Evolutionary conservation across 2,329 filamentous ascomycete genomes (phyloP).

Genomic region (Calonectria hawksworthii): DNA sequence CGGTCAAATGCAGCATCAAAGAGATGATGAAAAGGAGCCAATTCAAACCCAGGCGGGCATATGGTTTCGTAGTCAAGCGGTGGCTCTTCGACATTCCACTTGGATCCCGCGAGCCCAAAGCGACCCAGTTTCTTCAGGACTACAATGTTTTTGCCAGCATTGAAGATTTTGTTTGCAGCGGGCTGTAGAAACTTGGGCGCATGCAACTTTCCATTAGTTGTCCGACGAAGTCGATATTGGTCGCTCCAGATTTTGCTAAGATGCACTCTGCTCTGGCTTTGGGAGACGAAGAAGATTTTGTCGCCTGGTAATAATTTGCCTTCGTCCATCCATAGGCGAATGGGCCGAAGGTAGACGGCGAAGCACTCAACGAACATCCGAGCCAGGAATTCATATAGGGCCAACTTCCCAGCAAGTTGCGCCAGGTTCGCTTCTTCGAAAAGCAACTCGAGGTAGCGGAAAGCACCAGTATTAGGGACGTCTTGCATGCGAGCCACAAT

Average conservation of each 20-base stretch:
- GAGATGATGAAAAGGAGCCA: slow-evolving; percentile 81
- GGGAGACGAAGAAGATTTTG: slow-evolving; percentile 81
- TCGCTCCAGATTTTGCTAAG: slow-evolving; percentile 81
- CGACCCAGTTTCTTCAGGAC: slow-evolving; percentile 81
- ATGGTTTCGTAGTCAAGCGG: slow-evolving; percentile 70
- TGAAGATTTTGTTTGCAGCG: slow-evolving; percentile 81
- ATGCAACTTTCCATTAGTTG: slow-evolving; percentile 71
- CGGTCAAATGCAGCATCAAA: slow-evolving; percentile 78
- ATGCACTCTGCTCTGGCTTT: slow-evolving; percentile 68
- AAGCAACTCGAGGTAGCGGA: slow-evolving; percentile 83
- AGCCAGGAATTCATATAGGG: slow-evolving; percentile 74
- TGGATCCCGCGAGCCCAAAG: slow-evolving; percentile 54
- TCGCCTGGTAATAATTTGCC: slow-evolving; percentile 77
- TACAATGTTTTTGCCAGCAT: slow-evolving; percentile 88
- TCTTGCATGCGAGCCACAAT: slow-evolving; percentile 72
- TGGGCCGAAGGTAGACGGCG: slow-evolving; percentile 83
- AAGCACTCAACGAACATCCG: slow-evolving; percentile 85
- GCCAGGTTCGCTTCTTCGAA: slow-evolving; percentile 78
- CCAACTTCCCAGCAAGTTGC: slow-evolving; percentile 77
- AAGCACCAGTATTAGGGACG: slow-evolving; percentile 66
- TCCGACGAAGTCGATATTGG: slow-evolving; percentile 77
- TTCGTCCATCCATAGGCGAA: slow-evolving; percentile 86
- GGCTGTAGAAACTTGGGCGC: slow-evolving; percentile 82
- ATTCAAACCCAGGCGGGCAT: slow-evolving; percentile 60
- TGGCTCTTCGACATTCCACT: slow-evolving; percentile 54